A percentile compares a stretch with the other conserved stretches of the same genome.
phyloP scores from a whole-genome alignment of 306 rosid species.

The Ammopiptanthus mongolicus region DNA sequence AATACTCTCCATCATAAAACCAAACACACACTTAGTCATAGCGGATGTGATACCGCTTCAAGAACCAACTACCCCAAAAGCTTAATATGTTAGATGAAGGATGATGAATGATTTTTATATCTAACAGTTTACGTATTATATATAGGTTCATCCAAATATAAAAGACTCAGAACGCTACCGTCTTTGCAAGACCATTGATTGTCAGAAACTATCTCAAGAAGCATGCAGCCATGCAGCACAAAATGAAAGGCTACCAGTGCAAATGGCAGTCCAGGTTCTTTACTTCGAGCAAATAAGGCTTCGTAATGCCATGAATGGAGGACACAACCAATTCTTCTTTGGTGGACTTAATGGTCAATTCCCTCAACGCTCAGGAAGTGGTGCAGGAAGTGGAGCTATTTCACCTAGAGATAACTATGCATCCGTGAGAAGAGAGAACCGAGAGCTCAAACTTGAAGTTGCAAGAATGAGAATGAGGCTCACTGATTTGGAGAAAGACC shows the following conservation, averaged over 20 bases:
- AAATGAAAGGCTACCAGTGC: slow-evolving; percentile 90
- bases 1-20: no score
- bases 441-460: slow-evolving; percentile 93
- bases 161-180: slow-evolving; percentile 88
- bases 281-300: slow-evolving; percentile 96
- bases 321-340: slow-evolving; percentile 75
- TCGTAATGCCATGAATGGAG: slow-evolving; percentile 87
- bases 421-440: slow-evolving; percentile 88
- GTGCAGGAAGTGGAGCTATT: slow-evolving; percentile 96
- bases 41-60: neutral
- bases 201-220: slow-evolving; percentile 89
- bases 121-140: neutral
- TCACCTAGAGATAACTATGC: slow-evolving; percentile 98
- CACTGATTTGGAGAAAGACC: slow-evolving; percentile 91
- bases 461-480: slow-evolving; percentile 99
- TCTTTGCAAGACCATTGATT: slow-evolving; percentile 87
- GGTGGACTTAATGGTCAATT: slow-evolving; percentile 64
- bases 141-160: slow-evolving; percentile 86
- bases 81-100: no score
- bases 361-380: slow-evolving; percentile 92
- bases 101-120: neutral
- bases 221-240: slow-evolving; percentile 99
- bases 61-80: no score
- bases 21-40: no score
- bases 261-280: slow-evolving; percentile 92